These are phyloP conservation scores for Yamadazyma diddensiae DNA, from an alignment of 1,139 yeast species.

Conservation along the genomic window DNA sequence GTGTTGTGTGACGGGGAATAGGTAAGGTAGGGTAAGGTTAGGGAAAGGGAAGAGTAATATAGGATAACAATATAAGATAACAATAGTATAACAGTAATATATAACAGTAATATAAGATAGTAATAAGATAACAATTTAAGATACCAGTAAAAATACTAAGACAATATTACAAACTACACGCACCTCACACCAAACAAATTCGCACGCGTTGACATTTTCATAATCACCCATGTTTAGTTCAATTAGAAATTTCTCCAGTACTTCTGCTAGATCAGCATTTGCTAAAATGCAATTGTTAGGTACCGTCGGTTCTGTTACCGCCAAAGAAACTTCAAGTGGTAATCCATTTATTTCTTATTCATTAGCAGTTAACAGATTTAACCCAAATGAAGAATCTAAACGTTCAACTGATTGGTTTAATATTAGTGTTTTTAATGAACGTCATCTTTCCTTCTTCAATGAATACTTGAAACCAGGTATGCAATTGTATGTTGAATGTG, in stretches of 20 bases:
- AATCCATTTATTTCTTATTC: constrained; percentile 39
- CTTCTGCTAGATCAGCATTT: constrained; percentile 31
- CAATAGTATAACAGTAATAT: background rate
- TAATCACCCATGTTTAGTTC: constrained; percentile 9
- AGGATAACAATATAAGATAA: no score
- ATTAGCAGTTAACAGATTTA: constrained; percentile 42
- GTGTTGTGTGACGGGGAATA: constrained; percentile 32
- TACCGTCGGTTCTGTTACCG: constrained; percentile 36
- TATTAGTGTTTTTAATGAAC: constrained; percentile 39
- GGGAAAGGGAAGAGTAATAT: no score
- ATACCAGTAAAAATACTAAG: background rate
- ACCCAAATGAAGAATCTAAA: constrained; percentile 29
- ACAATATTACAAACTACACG: background rate
- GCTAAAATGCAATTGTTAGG: constrained; percentile 46
- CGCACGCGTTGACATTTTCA: background rate
- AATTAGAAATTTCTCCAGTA: constrained; percentile 33
- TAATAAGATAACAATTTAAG: background rate
- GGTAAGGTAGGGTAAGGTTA: no score
- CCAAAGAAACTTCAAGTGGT: constrained; percentile 39
- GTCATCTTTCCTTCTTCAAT: constrained; percentile 36
- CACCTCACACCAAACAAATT: no score
- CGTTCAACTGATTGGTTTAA: constrained; percentile 42
- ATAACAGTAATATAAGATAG: background rate
- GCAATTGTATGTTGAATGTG: constrained; percentile 42
- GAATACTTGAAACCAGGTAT: constrained; percentile 42